A percentile compares a stretch with the other conserved stretches of the same genome.
Evolutionary conservation across 2,329 filamentous ascomycete species (phyloP).

Genomic region (Lasiodiplodia citricola): DNA sequence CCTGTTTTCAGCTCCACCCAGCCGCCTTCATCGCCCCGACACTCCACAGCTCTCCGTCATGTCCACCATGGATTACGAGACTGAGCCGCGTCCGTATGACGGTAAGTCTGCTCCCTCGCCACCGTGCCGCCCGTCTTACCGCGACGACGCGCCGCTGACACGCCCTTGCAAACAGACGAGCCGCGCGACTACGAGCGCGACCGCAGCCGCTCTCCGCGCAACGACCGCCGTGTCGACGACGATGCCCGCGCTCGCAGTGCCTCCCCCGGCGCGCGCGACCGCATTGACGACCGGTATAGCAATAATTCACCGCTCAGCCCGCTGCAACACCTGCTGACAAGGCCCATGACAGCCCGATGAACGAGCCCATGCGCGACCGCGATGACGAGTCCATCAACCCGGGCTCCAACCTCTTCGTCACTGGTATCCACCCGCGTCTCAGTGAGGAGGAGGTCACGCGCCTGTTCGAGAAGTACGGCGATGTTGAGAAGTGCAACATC

Average conservation of each 20-base stretch:
- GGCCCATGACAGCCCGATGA: slow-evolving; percentile 51
- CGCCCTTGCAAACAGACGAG: slow-evolving; percentile 52
- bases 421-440: slow-evolving; percentile 92
- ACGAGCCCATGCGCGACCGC: slow-evolving; percentile 54
- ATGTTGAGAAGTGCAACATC: slow-evolving; percentile 99
- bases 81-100: slow-evolving; percentile 68
- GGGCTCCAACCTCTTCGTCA: slow-evolving; percentile 98
- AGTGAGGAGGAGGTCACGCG: slow-evolving; percentile 88
- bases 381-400: slow-evolving; percentile 84
- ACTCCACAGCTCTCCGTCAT: slow-evolving; percentile 32
- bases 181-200: slow-evolving; percentile 68
- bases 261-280: slow-evolving; percentile 64
- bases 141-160: slow-evolving; percentile 25
- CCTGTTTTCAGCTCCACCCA: slow-evolving; percentile 26
- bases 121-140: slow-evolving; percentile 21
- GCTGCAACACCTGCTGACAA: slow-evolving; percentile 28
- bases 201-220: slow-evolving; percentile 68
- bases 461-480: slow-evolving; percentile 98
- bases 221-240: slow-evolving; percentile 54
- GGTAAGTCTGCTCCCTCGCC: slow-evolving; percentile 54
- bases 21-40: slow-evolving; percentile 14
- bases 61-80: slow-evolving; percentile 68
- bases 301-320: slow-evolving; percentile 25
- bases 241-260: slow-evolving; percentile 68
- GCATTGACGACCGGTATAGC: slow-evolving; percentile 42